Evolutionary conservation across 2,329 filamentous ascomycete species (phyloP).

Genomic region (Pseudogymnoascus sp.): DNA sequence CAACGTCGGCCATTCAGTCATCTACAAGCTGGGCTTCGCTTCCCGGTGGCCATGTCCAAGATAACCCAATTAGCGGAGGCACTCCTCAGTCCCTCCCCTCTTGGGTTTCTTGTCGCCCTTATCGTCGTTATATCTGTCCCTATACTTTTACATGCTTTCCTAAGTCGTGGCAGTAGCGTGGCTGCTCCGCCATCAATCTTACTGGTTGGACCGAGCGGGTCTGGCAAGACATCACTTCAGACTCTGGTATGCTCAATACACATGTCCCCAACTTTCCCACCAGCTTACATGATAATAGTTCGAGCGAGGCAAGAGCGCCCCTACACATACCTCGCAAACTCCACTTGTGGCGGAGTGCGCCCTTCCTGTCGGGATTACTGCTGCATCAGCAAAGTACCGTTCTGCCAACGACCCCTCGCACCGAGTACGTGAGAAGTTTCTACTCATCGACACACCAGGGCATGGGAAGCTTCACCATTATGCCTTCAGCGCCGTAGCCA

Average conservation of each 20-base stretch:
- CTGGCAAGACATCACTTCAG: constrained; percentile 83
- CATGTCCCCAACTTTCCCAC: constrained; percentile 2
- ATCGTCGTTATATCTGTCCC: constrained; percentile 66
- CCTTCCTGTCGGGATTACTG: constrained; percentile 43
- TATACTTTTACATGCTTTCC: constrained; percentile 63
- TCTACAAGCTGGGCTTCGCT: neutral
- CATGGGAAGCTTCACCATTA: constrained; percentile 84
- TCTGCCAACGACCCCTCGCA: constrained; percentile 55
- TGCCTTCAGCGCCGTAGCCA: constrained; percentile 46
- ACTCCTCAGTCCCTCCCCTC: constrained; percentile 50
- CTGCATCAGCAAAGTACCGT: constrained; percentile 55
- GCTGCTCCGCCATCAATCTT: constrained; percentile 68
- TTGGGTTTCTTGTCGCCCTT: constrained; percentile 59
- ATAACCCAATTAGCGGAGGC: constrained; percentile 37
- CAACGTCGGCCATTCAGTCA: neutral
- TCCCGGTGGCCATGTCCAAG: constrained; percentile 6
- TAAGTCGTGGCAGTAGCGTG: constrained; percentile 60
- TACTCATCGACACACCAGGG: constrained; percentile 82
- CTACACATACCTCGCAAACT: constrained; percentile 53
- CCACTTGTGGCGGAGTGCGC: constrained; percentile 48
- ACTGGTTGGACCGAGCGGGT: constrained; percentile 69
- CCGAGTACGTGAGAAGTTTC: constrained; percentile 56
- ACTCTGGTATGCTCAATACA: constrained; percentile 50
- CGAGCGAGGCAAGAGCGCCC: constrained; percentile 42
- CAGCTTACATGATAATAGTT: constrained; percentile 28